Conservation (phyloP, 2,329 filamentous ascomycete species). For the Biscogniauxia sp. region DNA sequence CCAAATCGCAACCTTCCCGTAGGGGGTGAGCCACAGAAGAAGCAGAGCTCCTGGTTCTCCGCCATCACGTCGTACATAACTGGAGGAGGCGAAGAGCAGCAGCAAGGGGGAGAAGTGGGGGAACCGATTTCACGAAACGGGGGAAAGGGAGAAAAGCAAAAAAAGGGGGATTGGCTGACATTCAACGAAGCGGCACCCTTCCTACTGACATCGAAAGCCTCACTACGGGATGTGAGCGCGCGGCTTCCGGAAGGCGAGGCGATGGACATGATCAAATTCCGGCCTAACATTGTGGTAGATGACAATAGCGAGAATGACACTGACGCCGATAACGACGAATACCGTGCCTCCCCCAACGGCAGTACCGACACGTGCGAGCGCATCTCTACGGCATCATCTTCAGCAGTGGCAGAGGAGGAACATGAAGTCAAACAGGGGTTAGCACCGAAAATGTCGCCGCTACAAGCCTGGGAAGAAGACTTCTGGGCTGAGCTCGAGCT, state of each 20-base stretch:
- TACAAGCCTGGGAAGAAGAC: constrained; percentile 63
- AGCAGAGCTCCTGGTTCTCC: constrained; percentile 35
- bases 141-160: not conserved
- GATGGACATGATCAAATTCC: constrained; percentile 67
- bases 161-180: constrained; percentile 49
- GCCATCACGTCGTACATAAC: constrained; percentile 34
- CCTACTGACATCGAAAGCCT: constrained; percentile 68
- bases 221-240: constrained; percentile 62
- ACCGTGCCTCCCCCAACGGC: not conserved
- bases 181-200: constrained; percentile 77
- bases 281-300: constrained; percentile 70
- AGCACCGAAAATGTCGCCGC: not conserved
- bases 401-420: not conserved
- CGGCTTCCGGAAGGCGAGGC: constrained; percentile 47
- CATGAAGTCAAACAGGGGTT: not conserved
- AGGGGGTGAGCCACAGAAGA: constrained; percentile 2
- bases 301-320: constrained; percentile 36
- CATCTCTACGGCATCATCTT: not conserved
- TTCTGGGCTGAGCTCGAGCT: constrained; percentile 65
- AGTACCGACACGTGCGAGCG: not conserved
- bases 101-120: not conserved
- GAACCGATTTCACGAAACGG: not conserved
- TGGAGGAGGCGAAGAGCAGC: constrained; percentile 2
- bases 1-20: too few relatives aligned
- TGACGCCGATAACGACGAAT: not conserved